Evolutionary conservation across 441 rosid species (phyloP), one percentile per base, ranked within the genome.

Genomic region (Pelargonium myrrhifolium): DNA sequence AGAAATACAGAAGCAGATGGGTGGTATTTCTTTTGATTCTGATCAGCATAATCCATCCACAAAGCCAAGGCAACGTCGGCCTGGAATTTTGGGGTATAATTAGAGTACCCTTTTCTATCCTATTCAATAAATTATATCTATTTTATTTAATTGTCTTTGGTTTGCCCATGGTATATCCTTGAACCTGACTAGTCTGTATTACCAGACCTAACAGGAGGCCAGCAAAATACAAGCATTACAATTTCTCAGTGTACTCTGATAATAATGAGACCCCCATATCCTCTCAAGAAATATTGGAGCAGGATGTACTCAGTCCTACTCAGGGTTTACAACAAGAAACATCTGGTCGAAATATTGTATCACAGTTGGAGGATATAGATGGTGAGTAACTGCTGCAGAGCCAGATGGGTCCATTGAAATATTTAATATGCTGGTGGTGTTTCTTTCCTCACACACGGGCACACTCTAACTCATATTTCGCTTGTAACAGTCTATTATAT

Each of bases 1-100:
- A 65, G 99, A 93, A 76, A 78, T 88, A 77, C 78, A 84, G 70
- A 91, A 75, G 76, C 95, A 84, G 80, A 83, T 83, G 17, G 96
- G 94, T 21, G 53, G 40, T 39, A 31, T 60, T 74, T 78, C 69
- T 28, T 60, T 59, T 55, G 87, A 82, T 55, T 69, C 68, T 59
- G 74, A 79, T 79, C 81, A 80, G 68, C 49, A 77, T 42, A 73
- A 65, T 60, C 73, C 64, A 17, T 61, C 79, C 39, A 58, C 67
- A 70, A 78, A 69, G 47, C 65, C 72, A 24, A 80, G 84, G 24
- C 82, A 84, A 49, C 87, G 86, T 62, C 84, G 97, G 24, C 89
- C 86, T 4, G 98, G 90, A 66, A 31, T 86, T 65, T 77, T 71
- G 61, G 77, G 88, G 89, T 89, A 61, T 21, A 72, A 45, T 67